Evolutionary conservation across 768 basidiomycete species (phyloP).

Genomic region (Phaeotremella skinneri): DNA sequence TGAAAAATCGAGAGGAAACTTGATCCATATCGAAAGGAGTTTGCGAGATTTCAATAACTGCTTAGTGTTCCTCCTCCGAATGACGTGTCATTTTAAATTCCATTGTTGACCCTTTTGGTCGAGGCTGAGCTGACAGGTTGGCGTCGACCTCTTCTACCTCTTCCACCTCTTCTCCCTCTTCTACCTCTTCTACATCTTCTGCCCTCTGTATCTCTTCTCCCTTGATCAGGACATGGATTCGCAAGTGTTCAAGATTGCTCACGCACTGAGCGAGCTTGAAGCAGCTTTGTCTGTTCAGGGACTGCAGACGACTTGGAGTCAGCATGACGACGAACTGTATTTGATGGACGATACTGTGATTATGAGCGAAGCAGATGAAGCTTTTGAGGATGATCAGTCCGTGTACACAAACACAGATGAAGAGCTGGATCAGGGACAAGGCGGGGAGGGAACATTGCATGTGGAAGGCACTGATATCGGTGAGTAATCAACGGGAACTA

Average conservation of each 20-base stretch:
- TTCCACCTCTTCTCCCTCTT: background rate
- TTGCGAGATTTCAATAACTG: background rate
- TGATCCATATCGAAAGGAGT: background rate
- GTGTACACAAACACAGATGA: background rate
- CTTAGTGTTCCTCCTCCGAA: background rate
- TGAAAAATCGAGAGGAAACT: background rate
- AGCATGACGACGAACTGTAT: background rate
- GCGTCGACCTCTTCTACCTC: background rate
- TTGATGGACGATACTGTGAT: background rate
- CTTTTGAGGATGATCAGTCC: background rate
- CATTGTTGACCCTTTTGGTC: background rate
- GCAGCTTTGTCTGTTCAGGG: background rate
- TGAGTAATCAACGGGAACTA: background rate
- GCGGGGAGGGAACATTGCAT: background rate
- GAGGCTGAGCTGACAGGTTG: too few relatives aligned
- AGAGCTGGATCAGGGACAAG: background rate
- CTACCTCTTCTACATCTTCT: background rate
- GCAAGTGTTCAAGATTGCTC: background rate
- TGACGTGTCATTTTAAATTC: background rate
- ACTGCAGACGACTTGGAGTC: background rate
- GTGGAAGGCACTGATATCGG: background rate
- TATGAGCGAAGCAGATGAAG: background rate
- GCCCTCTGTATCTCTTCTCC: background rate
- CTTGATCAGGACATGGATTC: background rate
- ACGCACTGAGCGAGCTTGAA: background rate